Evolutionary conservation across 148 eudicot species (phyloP), one percentile per base, ranked within the genome.

Genomic region (Euryodendron excelsum): DNA sequence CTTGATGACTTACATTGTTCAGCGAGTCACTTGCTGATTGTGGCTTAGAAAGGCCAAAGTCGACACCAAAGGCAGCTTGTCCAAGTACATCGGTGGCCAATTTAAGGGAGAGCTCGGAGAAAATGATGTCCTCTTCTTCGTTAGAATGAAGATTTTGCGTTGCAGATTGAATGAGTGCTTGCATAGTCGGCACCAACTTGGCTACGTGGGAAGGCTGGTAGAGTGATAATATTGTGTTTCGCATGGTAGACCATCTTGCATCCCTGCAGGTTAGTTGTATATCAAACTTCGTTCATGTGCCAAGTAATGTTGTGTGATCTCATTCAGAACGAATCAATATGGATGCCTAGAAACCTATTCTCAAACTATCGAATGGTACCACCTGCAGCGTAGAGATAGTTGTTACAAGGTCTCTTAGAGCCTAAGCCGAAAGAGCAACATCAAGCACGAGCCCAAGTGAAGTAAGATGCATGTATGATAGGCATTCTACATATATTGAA

Each of bases 121-220:
- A 95, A 2, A 71, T 59, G 67, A 95, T 45, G 30, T 89, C 88
- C 41, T 85, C 61, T 45, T 84, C 80, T 28, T 82, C 27, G 45
- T 59, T 67, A 21, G 80, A 70, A 13, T 78, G 84, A 25, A 92
- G 85, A 80, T 81, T 86, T 73, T 84, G 61, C 17, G 88, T 60
- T 4, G 93, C 87, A 39, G 89, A 79, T 79, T 86, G 88, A 23
- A 93, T 89, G 87, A 79, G 88, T 6, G 85, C 77, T 88, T 95
- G 99, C 99, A 95, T 95, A 0, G 87, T 86, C 3, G 99, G 94
- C 2, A 93, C 78, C 72, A 95, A 71, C 59, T 85, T 95, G 68
- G 96, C 92, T 13, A 95, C 86, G 73, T 95, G 93, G 62, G 99
- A 91, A 31, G 99, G 99, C 75, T 93, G 96, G 86, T 94, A 94